These are phyloP conservation scores for Euphorbia neoarborescens DNA, from an alignment of 441 rosid genomes.

Conservation along the genomic window DNA sequence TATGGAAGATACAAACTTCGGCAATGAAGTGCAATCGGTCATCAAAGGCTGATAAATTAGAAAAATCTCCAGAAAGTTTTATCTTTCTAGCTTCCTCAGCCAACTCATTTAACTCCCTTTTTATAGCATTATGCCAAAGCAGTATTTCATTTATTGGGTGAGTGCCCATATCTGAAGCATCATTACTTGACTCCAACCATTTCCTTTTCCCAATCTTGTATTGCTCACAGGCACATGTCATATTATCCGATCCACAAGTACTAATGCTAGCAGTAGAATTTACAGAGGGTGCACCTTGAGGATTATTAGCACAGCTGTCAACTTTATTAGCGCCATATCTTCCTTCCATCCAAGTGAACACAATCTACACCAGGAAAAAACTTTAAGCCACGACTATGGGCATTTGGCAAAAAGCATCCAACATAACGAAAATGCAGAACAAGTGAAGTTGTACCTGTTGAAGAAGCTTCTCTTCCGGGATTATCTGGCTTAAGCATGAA, in stretches of 20 bases:
- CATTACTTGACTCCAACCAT: slow-evolving; percentile 31
- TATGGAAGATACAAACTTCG: slow-evolving; percentile 62
- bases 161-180: slow-evolving; percentile 27
- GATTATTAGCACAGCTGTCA: slow-evolving; percentile 24
- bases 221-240: slow-evolving; percentile 27
- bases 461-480: slow-evolving; percentile 63
- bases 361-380: slow-evolving; percentile 33
- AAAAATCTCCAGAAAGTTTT: slow-evolving; percentile 45
- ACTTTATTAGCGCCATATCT: slow-evolving; percentile 19
- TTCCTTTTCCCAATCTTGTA: slow-evolving; percentile 46
- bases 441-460: slow-evolving; percentile 47
- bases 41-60: slow-evolving; percentile 49
- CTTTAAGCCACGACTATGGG: slow-evolving; percentile 9
- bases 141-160: slow-evolving; percentile 57
- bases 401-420: slow-evolving; percentile 12
- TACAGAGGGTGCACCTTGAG: slow-evolving; percentile 21
- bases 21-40: slow-evolving; percentile 55
- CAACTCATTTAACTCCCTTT: slow-evolving; percentile 45
- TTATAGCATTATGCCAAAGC: slow-evolving; percentile 67
- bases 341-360: slow-evolving; percentile 56
- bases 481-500: slow-evolving; percentile 55
- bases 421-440: slow-evolving; percentile 12
- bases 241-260: slow-evolving; percentile 28
- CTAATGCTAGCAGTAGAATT: slow-evolving; percentile 36
- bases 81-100: slow-evolving; percentile 48